A percentile compares a stretch with the other conserved stretches of the same genome.
Conservation (phyloP, 192 early-diverging fungal genomes). For the Coemansia guatemalensis region DNA sequence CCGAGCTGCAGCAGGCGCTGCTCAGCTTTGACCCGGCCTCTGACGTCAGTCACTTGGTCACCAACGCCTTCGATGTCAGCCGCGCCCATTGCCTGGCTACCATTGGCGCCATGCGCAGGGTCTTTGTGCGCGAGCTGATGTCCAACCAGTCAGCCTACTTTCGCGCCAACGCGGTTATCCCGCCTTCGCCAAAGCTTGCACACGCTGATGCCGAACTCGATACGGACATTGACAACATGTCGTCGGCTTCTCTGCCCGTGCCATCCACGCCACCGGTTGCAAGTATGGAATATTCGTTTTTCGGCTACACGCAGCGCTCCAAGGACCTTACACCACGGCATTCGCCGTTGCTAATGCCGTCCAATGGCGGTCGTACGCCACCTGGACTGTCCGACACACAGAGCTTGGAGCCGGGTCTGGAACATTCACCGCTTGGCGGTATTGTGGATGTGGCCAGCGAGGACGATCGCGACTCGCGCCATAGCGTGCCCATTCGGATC, state of each 20-base stretch:
- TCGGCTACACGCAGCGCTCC: constrained; percentile 8
- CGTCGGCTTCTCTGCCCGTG: constrained; percentile 12
- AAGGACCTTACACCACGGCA: not conserved
- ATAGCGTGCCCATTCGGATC: constrained; percentile 66
- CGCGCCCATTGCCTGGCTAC: constrained; percentile 57
- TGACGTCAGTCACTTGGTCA: constrained; percentile 42
- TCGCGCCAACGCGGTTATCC: constrained; percentile 42
- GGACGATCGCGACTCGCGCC: constrained; percentile 59
- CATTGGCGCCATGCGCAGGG: constrained; percentile 55
- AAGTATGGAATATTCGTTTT: constrained; percentile 51
- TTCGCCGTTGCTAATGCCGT: not conserved
- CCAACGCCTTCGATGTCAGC: constrained; percentile 68
- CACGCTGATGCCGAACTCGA: constrained; percentile 4
- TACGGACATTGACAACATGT: constrained; percentile 16
- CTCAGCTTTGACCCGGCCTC: constrained; percentile 26
- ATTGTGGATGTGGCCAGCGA: constrained; percentile 49
- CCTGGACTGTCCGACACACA: not conserved
- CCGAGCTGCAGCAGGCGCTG: constrained; percentile 32
- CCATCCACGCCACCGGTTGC: constrained; percentile 27
- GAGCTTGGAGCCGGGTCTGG: constrained; percentile 29
- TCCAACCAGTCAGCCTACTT: constrained; percentile 28
- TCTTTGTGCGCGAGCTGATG: constrained; percentile 59
- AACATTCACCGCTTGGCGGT: constrained; percentile 36
- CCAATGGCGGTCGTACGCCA: not conserved
- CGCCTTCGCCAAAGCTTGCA: constrained; percentile 12